Evolutionary conservation across 2,329 filamentous ascomycete genomes (phyloP).

Genomic region (Aotearoamyces nothofagi): DNA sequence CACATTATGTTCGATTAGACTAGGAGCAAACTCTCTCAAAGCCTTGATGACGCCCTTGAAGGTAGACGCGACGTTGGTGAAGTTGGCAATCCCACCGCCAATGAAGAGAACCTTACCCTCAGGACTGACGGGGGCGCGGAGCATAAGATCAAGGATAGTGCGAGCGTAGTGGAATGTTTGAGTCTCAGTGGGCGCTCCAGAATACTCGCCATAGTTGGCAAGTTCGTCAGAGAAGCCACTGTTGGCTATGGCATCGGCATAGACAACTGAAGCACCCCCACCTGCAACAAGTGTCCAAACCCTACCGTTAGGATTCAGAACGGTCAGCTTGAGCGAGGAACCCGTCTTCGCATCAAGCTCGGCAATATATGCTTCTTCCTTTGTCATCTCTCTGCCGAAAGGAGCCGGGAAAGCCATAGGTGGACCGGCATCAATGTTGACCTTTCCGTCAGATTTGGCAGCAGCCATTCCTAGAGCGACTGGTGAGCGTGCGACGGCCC

Average conservation of each 20-base stretch:
- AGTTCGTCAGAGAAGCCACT: slow-evolving; percentile 90
- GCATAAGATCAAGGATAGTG: slow-evolving; percentile 94
- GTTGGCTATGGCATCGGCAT: slow-evolving; percentile 95
- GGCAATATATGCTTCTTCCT: slow-evolving; percentile 98
- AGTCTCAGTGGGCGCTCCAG: slow-evolving; percentile 93
- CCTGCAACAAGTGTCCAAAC: slow-evolving; percentile 98
- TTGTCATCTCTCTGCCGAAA: slow-evolving; percentile 94
- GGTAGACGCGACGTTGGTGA: slow-evolving; percentile 97
- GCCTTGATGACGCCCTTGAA: slow-evolving; percentile 99
- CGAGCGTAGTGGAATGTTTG: slow-evolving; percentile 99
- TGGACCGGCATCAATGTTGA: slow-evolving; percentile 89
- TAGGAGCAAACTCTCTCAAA: slow-evolving; percentile 73
- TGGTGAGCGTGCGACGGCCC: slow-evolving; percentile 88
- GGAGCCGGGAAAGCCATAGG: slow-evolving; percentile 98
- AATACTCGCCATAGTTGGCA: slow-evolving; percentile 99
- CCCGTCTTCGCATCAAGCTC: slow-evolving; percentile 99
- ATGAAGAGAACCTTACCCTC: slow-evolving; percentile 99
- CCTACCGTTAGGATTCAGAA: slow-evolving; percentile 80
- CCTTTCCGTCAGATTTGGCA: slow-evolving; percentile 52
- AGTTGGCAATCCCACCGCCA: slow-evolving; percentile 99
- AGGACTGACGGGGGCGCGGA: slow-evolving; percentile 68
- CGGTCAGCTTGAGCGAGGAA: slow-evolving; percentile 95
- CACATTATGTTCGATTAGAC: slow-evolving; percentile 89
- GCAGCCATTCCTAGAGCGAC: slow-evolving; percentile 72
- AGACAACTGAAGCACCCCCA: slow-evolving; percentile 98